Evolutionary conservation across 345 rosid species (phyloP), one percentile per base, ranked within the genome.

Genomic region (Citrus maxima): DNA sequence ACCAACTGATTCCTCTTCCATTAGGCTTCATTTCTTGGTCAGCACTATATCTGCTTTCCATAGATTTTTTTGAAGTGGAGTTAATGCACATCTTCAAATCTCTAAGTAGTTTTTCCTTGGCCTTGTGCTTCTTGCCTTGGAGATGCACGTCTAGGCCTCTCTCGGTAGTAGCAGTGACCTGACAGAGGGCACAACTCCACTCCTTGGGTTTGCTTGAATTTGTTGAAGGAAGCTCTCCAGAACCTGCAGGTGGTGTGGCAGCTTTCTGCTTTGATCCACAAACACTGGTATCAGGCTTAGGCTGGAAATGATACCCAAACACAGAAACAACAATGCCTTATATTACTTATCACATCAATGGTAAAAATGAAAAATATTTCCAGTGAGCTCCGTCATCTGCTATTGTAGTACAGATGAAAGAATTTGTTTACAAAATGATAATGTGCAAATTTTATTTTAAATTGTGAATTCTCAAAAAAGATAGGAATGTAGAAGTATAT

Each of bases 181-280:
- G 80, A 80, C 92, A 90, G 22, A 85, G 72, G 25, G 91, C 86
- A 82, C 93, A 87, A 54, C 85, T 88, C 90, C 87, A 87, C 62
- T 82, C 83, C 80, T 81, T 77, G 5, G 77, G 64, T 84, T 87
- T 84, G 78, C 78, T 79, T 69, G 40, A 61, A 71, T 63, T 74
- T 28, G 25, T 69, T 37, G 55, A 21, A 62, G 71, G 63, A 67
- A 60, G 83, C 79, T 76, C 77, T n/a, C 49, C 61, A 18, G 76
- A 24, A 34, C 67, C 77, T 46, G 27, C 78, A 58, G 85, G 78
- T 25, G 80, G 74, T 59, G 79, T 81, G 28, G 24, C 72, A 30
- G 80, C 86, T 78, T 89, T 89, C 78, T 88, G 79, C 83, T 88
- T 93, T 75, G 25, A 68, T 77, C 81, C 85, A 65, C 68, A 38